phyloP scores from a whole-genome alignment of 257 asterid genomes.

The Solanum corneliomulleri region DNA sequence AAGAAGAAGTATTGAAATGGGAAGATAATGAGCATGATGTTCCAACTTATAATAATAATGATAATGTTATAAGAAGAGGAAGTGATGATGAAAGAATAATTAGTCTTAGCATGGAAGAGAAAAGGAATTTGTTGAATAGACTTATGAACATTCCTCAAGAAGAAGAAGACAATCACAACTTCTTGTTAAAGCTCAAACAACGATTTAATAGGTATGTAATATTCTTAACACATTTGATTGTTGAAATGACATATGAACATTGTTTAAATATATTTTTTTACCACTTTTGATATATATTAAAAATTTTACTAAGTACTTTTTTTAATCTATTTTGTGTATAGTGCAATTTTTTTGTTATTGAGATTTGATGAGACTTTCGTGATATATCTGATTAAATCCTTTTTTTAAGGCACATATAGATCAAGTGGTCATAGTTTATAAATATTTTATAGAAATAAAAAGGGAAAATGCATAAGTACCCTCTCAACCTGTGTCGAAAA shows the following conservation, averaged over 20 bases:
- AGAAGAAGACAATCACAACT: conserved; percentile 60
- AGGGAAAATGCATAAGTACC: too few relatives aligned
- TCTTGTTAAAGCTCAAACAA: conserved; percentile 39
- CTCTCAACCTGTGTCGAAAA: too few relatives aligned
- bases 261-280: neutral
- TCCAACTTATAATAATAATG: neutral
- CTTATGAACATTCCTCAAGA: conserved; percentile 44
- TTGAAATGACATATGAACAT: too few relatives aligned
- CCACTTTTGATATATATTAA: neutral
- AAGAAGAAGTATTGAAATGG: neutral
- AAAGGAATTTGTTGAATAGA: conserved; percentile 35
- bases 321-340: neutral
- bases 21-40: neutral
- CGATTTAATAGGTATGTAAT: conserved; percentile 34
- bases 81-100: neutral
- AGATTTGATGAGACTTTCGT: neutral
- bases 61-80: neutral
- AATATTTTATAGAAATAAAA: neutral
- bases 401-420: neutral
- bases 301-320: neutral
- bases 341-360: neutral
- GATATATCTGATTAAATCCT: neutral
- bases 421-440: neutral
- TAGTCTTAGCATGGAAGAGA: conserved; percentile 1
- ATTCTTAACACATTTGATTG: neutral